A percentile compares a stretch with the other conserved stretches of the same genome.
Evolutionary conservation across 1,284 basidiomycete species (phyloP).

Genomic region (Ganoderma lucidum): DNA sequence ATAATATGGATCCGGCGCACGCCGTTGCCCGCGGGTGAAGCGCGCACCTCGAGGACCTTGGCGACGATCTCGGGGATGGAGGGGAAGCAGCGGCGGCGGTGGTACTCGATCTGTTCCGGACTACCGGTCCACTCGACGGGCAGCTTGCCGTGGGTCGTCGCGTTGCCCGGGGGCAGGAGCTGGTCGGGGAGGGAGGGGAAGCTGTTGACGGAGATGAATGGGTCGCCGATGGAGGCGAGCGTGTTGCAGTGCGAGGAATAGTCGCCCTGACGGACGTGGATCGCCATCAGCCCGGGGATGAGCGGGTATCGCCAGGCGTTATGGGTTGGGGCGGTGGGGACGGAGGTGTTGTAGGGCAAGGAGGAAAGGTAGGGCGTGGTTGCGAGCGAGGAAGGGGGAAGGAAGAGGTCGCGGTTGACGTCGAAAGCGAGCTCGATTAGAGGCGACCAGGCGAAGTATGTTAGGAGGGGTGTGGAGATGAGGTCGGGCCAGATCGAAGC

Average conservation of each 20-base stretch:
- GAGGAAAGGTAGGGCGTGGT: conserved; percentile 11
- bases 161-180: not conserved
- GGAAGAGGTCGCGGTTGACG: conserved; percentile 46
- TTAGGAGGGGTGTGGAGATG: conserved; percentile 57
- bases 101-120: conserved; percentile 30
- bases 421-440: conserved; percentile 60
- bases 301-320: conserved; percentile 2
- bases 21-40: conserved; percentile 31
- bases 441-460: conserved; percentile 64
- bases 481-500: conserved; percentile 54
- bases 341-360: conserved; percentile 32
- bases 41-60: conserved; percentile 48
- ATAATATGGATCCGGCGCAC: conserved; percentile 57
- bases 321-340: not conserved
- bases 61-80: conserved; percentile 51
- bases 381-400: conserved; percentile 30
- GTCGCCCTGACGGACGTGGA: conserved; percentile 72
- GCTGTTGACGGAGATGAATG: conserved; percentile 51
- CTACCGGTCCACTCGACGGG: not conserved
- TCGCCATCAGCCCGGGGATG: conserved; percentile 54
- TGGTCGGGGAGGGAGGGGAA: conserved; percentile 48
- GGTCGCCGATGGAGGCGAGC: conserved; percentile 52
- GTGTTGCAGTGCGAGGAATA: conserved; percentile 58
- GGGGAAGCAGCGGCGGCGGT: conserved; percentile 57
- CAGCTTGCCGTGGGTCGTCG: not conserved